Percentiles rank a stretch among this genome's conserved stretches.
phyloP scores from a whole-genome alignment of 176 grass and related monocot genomes.

The Musa acuminata region DNA sequence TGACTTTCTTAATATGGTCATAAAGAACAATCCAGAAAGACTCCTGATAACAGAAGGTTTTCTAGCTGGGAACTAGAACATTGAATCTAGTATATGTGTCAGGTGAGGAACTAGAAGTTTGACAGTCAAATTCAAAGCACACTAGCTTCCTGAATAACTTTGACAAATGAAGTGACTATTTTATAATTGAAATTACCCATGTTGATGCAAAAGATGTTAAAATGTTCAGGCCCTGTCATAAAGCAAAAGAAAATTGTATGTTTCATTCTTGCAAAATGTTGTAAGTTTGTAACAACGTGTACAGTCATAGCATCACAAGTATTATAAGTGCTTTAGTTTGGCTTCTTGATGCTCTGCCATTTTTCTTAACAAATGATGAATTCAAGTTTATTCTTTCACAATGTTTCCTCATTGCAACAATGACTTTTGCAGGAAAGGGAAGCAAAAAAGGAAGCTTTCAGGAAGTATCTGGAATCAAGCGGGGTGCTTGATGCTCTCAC shows the following conservation, averaged over 20 bases:
- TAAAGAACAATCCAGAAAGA: no score
- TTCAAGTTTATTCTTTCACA: not conserved
- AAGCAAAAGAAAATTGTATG: not conserved
- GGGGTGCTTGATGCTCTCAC: conserved; percentile 91
- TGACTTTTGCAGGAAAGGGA: conserved; percentile 55
- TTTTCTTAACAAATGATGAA: not conserved
- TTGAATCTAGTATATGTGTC: no score
- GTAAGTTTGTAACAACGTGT: not conserved
- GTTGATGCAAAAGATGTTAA: not conserved
- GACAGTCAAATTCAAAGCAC: not conserved
- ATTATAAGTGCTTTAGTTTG: not conserved
- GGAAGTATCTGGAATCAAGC: conserved; percentile 91
- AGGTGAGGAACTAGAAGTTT: no score
- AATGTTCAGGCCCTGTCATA: not conserved
- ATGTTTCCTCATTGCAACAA: not conserved
- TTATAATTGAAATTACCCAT: not conserved
- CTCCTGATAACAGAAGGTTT: no score
- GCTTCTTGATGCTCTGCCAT: not conserved
- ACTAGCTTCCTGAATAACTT: not conserved
- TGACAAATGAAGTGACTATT: not conserved
- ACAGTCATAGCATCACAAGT: not conserved
- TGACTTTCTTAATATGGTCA: no score
- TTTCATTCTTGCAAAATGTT: not conserved
- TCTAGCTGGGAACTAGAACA: no score
- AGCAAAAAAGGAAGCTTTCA: conserved; percentile 86